Conservation (phyloP, 2,329 filamentous ascomycete genomes). For the Xylaria sp. region DNA sequence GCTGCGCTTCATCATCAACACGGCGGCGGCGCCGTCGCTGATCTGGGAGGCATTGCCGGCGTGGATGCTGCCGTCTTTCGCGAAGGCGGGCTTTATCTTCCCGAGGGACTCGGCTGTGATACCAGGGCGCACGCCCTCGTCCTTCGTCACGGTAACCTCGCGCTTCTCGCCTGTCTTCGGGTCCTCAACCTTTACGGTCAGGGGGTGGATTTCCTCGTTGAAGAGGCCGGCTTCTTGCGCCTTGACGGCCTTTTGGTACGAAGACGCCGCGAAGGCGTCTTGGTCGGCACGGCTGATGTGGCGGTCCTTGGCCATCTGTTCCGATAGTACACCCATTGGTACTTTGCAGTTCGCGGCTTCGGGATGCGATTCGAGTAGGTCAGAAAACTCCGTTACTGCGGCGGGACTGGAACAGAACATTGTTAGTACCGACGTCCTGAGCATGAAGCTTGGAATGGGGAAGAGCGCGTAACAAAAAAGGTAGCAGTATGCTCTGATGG, state of each 20-base stretch:
- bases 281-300: constrained; percentile 77
- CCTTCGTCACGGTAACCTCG: constrained; percentile 82
- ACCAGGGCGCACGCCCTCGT: constrained; percentile 87
- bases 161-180: constrained; percentile 89
- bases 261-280: constrained; percentile 92
- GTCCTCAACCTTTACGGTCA: constrained; percentile 88
- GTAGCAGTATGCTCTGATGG: not conserved
- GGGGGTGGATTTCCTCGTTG: constrained; percentile 87
- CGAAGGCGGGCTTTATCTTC: constrained; percentile 92
- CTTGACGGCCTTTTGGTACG: constrained; percentile 88
- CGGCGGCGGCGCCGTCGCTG: constrained; percentile 93
- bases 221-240: constrained; percentile 93
- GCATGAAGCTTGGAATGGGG: too few species aligned
- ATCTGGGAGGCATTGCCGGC: constrained; percentile 97
- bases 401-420: constrained; percentile 64
- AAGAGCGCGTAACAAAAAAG: not conserved
- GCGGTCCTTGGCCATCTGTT: constrained; percentile 92
- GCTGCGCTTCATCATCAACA: constrained; percentile 93
- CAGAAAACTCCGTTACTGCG: constrained; percentile 93
- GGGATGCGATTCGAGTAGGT: constrained; percentile 81
- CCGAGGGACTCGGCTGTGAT: constrained; percentile 88
- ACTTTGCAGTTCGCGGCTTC: constrained; percentile 97
- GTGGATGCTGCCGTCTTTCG: constrained; percentile 92
- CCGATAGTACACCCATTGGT: constrained; percentile 92
- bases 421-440: constrained; percentile 8